Evolutionary conservation across 1,139 yeast species (phyloP), one percentile per base, ranked within the genome.

Genomic region (Saccharomycopsis crataegensis): DNA sequence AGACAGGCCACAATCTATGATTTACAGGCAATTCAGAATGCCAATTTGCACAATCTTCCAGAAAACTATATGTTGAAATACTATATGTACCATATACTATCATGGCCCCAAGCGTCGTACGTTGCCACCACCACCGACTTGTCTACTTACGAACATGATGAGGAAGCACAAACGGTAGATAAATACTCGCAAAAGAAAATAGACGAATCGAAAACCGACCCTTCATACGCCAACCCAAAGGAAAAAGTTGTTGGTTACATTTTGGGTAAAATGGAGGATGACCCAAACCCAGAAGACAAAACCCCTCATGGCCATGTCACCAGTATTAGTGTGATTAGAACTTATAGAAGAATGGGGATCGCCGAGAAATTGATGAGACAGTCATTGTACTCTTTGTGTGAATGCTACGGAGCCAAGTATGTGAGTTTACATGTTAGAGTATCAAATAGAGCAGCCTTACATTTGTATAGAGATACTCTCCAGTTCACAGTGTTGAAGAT

Each of bases 91-190:
- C 99, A 93, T 68, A 79, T 90, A 17, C 73, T 91, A 55, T 85
- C 97, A 45, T 93, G 99, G 99, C 99, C 99, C 1, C 96, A 93
- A 67, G 95, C 96, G 7, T 88, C 96, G 50, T 93, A 84, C 72
- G 99, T 93, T 40, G 99, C 99, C 31, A 85, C 94, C 1, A 87
- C 94, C 1, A 82, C 78, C 1, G 78, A 74, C 52, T 62, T 69
- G 12, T 75, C 71, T 31, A 32, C 9, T 6, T 47, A 43, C 16
- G 53, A 50, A 8, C 70, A 64, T 38, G 69, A 64, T 6, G 70
- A 66, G 34, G 59, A 61, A 46, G 63, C 59, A 8, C 62, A 65
- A 11, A 11, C 11, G 9, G 40, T 12, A 8, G 41, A 42, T 7
- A 22, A 34, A 36, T 54, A 56, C 45, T 36, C 22, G 11, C 11